These are phyloP conservation scores for Suhomyces bribrorum DNA, from an alignment of 1,139 yeast species.

Conservation along the genomic window DNA sequence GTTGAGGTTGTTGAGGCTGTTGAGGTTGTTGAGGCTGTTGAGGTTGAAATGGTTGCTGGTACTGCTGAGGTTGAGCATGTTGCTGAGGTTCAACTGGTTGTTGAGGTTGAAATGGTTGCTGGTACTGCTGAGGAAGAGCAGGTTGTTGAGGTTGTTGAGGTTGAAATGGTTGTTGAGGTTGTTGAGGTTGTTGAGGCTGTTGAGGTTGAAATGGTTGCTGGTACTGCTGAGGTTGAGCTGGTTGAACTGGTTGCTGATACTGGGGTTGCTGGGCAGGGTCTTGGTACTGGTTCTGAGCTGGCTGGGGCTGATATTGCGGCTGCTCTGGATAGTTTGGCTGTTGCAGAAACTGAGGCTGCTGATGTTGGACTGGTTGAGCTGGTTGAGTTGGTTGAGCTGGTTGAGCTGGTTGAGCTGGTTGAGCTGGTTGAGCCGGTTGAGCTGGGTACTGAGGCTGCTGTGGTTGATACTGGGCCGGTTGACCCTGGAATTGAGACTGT, in stretches of 20 bases:
- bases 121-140: slow-evolving; percentile 1
- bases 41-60: slow-evolving; percentile 1
- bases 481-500: slow-evolving; percentile 6
- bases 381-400: too few relatives aligned
- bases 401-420: slow-evolving; percentile 1
- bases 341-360: slow-evolving; percentile 8
- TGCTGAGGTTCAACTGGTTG: neutral
- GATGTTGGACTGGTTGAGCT: slow-evolving; percentile 14
- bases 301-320: slow-evolving; percentile 15
- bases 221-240: slow-evolving; percentile 7
- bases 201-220: slow-evolving; percentile 1
- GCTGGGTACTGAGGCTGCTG: slow-evolving; percentile 12
- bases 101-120: neutral
- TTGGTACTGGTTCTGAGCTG: slow-evolving; percentile 9
- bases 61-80: slow-evolving; percentile 1
- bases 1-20: too few relatives aligned
- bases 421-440: slow-evolving; percentile 4
- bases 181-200: neutral
- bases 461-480: slow-evolving; percentile 11
- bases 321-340: slow-evolving; percentile 6
- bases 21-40: neutral
- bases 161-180: too few relatives aligned
- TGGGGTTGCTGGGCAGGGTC: slow-evolving; percentile 11
- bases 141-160: slow-evolving; percentile 8
- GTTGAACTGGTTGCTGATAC: slow-evolving; percentile 9